Base-by-base conservation (phyloP, 495 filamentous ascomycete species). In the Letharia lupina region DNA sequence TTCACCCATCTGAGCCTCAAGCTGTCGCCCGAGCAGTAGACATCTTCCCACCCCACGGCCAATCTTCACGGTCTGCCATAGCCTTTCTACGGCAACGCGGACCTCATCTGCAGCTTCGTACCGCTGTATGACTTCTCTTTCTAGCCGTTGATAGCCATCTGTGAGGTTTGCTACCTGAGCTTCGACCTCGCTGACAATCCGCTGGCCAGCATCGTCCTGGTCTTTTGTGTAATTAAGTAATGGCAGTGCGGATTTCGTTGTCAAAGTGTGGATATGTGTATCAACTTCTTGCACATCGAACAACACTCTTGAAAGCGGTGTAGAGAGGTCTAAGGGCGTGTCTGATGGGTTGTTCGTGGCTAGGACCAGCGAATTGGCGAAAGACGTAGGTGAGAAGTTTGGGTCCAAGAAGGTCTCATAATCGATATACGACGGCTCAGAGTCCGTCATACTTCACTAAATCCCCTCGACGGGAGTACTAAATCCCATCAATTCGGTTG, bases 271-370 rank as follows among this genome's bases (percentile, higher is more conserved):
- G 68, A 98, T 96, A 73, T 96, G 91, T 2, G 91, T 96, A 76
- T 98, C 93, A 67, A 99, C 87, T 75, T 98, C 94, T 74, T 99
- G 94, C 20, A 95, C 84, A 76, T 99, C 94, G 76, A 99, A 99
- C 23, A 98, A 83, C 16, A 98, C 94, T 59, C 91, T 85, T 4
- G 93, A 96, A 45, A 98, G 84, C 4, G 94, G 94, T 44, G 94
- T 98, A 9, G 91, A 90, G 63, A 98, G 88, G 78, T 97, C 94
- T 72, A 98, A 81, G 41, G 91, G 87, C 6, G 88, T 89, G 76
- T 98, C 94, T 70, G 85, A 89, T 54, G 91, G 83, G 81, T 96
- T 94, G 80, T 96, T 97, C 64, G 94, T 98, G 57, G 84, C 82
- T 42, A 91, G 84, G 42, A 98, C 90, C 52, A 98, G 85, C 37